These are phyloP conservation scores for Handroanthus guayacan DNA, from an alignment of 257 asterid species.

Conservation along the genomic window DNA sequence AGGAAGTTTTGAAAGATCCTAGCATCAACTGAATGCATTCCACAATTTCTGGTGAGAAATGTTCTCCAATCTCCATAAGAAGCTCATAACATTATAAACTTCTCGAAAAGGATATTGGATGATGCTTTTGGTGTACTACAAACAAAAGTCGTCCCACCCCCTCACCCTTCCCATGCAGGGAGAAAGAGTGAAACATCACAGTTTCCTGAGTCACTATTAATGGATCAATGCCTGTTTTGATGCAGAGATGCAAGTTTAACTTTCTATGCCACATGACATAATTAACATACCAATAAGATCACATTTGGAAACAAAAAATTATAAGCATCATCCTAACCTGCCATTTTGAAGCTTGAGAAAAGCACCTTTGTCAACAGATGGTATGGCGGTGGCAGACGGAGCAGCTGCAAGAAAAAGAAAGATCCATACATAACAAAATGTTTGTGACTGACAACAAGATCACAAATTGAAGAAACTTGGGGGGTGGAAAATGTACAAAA, in stretches of 20 bases:
- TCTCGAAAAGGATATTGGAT: too few species aligned
- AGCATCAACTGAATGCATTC: slow-evolving; percentile 4
- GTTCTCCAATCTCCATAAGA: background rate
- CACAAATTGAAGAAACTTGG: slow-evolving; percentile 25
- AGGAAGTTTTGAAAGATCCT: background rate
- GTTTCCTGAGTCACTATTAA: slow-evolving; percentile 8
- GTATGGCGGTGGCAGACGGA: slow-evolving; percentile 57
- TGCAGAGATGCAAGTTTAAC: slow-evolving; percentile 26
- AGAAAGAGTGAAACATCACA: background rate
- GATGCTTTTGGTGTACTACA: too few species aligned
- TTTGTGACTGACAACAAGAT: slow-evolving; percentile 25
- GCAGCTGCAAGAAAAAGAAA: slow-evolving; percentile 68
- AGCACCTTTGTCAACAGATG: slow-evolving; percentile 65
- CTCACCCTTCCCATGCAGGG: too few species aligned
- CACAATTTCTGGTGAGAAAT: background rate
- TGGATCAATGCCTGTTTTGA: background rate
- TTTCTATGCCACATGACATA: slow-evolving; percentile 6
- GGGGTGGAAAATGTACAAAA: slow-evolving; percentile 1
- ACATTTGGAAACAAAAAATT: slow-evolving; percentile 6
- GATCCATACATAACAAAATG: slow-evolving; percentile 36
- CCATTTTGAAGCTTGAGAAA: slow-evolving; percentile 99
- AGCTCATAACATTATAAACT: too few species aligned
- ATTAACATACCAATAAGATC: slow-evolving; percentile 9
- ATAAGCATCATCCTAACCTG: slow-evolving; percentile 55
- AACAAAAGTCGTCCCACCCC: too few species aligned